Evolutionary conservation across 2,329 filamentous ascomycete species (phyloP).

Genomic region (Escovopsis sp.): DNA sequence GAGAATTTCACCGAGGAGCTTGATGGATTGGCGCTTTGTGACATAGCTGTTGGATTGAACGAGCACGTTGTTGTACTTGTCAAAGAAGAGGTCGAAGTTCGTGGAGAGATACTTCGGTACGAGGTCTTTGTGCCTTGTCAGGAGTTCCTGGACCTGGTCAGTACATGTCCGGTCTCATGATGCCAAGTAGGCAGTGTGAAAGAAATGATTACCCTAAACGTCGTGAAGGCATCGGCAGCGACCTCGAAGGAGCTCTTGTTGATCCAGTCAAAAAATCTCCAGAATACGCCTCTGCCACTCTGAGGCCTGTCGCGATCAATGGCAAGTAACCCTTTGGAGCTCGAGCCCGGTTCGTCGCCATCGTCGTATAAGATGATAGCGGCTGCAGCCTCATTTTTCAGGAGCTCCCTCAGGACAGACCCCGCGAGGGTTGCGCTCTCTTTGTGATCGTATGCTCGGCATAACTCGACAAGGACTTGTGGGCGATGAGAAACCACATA

Average conservation of each 20-base stretch:
- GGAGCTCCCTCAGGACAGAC: conserved; percentile 72
- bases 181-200: not conserved
- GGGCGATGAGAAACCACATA: conserved; percentile 79
- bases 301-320: conserved; percentile 66
- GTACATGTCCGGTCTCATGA: not conserved
- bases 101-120: conserved; percentile 75
- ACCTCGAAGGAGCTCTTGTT: conserved; percentile 94
- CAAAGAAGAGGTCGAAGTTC: conserved; percentile 90
- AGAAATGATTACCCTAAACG: conserved; percentile 58
- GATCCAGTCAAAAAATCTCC: conserved; percentile 96
- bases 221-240: conserved; percentile 92
- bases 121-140: conserved; percentile 86
- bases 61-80: conserved; percentile 72
- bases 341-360: conserved; percentile 54
- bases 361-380: conserved; percentile 90
- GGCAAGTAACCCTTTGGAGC: conserved; percentile 58
- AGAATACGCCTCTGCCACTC: conserved; percentile 76
- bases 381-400: conserved; percentile 81
- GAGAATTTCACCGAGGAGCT: conserved; percentile 86
- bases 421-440: conserved; percentile 88
- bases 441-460: conserved; percentile 75
- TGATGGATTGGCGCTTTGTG: conserved; percentile 95
- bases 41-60: conserved; percentile 93
- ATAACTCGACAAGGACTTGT: conserved; percentile 76
- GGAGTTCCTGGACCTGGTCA: conserved; percentile 52